A percentile compares a stretch with the other conserved stretches of the same genome.
Evolutionary conservation across 2,329 filamentous ascomycete genomes (phyloP).

Genomic region (Diaporthe eres): DNA sequence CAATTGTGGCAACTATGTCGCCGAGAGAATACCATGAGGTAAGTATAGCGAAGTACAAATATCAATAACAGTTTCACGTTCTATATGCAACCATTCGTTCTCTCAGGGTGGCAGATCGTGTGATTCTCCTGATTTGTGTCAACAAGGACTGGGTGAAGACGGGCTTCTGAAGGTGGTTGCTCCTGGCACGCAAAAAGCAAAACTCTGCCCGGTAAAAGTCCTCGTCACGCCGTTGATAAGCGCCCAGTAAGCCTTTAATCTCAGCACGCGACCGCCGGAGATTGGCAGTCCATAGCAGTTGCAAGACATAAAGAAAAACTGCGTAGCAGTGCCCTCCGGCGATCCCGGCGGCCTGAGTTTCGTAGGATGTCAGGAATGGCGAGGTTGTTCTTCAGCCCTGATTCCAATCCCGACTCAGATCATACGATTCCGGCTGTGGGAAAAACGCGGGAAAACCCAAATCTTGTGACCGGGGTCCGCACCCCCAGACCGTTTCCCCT

Average conservation of each 20-base stretch:
- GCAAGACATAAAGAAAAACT: neutral
- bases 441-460: slow-evolving; percentile 7
- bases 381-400: slow-evolving; percentile 18
- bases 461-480: slow-evolving; percentile 4
- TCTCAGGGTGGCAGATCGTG: neutral
- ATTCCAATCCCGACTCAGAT: neutral
- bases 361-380: neutral
- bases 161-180: neutral
- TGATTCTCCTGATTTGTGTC: neutral
- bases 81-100: neutral
- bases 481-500: slow-evolving; percentile 16
- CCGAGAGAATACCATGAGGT: neutral
- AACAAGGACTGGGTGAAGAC: neutral
- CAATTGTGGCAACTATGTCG: neutral
- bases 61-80: neutral
- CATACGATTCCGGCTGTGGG: slow-evolving; percentile 14
- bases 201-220: neutral
- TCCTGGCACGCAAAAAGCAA: neutral
- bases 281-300: neutral
- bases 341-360: neutral
- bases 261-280: slow-evolving; percentile 7
- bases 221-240: neutral
- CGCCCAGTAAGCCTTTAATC: neutral
- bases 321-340: slow-evolving; percentile 3
- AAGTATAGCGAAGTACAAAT: neutral